Conservation (phyloP, 257 asterid species). For the Paulownia fortunei region DNA sequence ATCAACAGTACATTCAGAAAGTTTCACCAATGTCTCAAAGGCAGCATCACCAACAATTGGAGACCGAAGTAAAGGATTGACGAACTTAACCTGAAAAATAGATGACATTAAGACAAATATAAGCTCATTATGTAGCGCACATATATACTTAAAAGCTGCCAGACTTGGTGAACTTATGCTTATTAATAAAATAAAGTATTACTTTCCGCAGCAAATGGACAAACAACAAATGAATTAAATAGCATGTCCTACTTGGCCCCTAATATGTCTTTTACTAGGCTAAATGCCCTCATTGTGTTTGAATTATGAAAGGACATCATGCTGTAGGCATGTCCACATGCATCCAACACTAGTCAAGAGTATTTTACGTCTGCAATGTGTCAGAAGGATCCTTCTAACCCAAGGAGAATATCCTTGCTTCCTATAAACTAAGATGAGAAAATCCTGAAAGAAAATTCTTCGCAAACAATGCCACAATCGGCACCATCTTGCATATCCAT, state of each 20-base stretch:
- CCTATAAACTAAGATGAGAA: background rate
- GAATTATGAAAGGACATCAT: background rate
- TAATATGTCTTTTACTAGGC: slow-evolving; percentile 2
- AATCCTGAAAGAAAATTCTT: background rate
- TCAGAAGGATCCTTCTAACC: slow-evolving; percentile 4
- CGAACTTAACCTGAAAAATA: slow-evolving; percentile 68
- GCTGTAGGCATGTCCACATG: background rate
- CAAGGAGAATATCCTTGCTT: background rate
- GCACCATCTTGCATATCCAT: slow-evolving; percentile 9
- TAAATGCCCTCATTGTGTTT: background rate
- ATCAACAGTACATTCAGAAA: slow-evolving; percentile 78
- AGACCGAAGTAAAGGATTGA: slow-evolving; percentile 76
- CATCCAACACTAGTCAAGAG: slow-evolving; percentile 6
- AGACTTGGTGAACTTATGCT: slow-evolving; percentile 15
- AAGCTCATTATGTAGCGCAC: slow-evolving; percentile 16
- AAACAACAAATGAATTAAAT: background rate
- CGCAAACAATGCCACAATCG: background rate
- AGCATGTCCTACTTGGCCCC: background rate
- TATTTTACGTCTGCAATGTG: background rate
- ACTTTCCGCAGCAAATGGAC: slow-evolving; percentile 12
- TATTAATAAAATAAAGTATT: background rate
- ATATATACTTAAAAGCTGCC: slow-evolving; percentile 3
- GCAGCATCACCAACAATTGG: slow-evolving; percentile 90
- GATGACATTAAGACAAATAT: slow-evolving; percentile 15
- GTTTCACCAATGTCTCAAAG: slow-evolving; percentile 83